Evolutionary conservation across 106 monocot species (phyloP).

Genomic region (Dioscorea dumetorum): DNA sequence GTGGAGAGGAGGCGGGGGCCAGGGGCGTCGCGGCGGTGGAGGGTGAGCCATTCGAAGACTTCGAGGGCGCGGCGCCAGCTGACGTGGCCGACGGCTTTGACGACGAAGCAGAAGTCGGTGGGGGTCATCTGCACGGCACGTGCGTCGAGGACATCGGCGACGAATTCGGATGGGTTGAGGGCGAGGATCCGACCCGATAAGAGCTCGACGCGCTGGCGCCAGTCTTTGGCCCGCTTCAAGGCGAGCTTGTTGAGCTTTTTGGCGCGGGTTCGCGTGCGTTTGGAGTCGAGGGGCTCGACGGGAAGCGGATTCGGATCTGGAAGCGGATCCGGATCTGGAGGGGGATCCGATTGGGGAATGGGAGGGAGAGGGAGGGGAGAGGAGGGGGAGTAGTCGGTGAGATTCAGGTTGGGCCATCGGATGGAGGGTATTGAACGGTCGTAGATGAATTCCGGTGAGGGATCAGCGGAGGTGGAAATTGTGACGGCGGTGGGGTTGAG

Average conservation of each 20-base stretch:
- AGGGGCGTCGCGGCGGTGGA: conserved; percentile 49
- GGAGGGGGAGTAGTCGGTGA: conserved; percentile 17
- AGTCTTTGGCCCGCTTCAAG: conserved; percentile 83
- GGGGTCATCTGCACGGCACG: conserved; percentile 68
- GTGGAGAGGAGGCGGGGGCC: conserved; percentile 56
- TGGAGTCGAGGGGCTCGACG: conserved; percentile 24
- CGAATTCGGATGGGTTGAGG: conserved; percentile 42
- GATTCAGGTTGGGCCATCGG: conserved; percentile 72
- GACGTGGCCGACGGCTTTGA: conserved; percentile 48
- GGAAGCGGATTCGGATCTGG: not conserved
- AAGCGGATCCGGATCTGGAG: not conserved
- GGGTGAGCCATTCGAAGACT: conserved; percentile 79
- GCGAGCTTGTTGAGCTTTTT: conserved; percentile 93
- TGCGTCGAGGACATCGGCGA: conserved; percentile 70
- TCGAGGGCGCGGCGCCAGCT: conserved; percentile 93
- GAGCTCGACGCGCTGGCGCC: conserved; percentile 60
- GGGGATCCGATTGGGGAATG: conserved; percentile 8
- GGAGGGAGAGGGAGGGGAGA: conserved; percentile 2
- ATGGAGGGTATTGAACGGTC: conserved; percentile 58
- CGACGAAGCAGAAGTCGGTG: conserved; percentile 66
- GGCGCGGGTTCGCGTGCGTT: conserved; percentile 29
- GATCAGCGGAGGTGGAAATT: conserved; percentile 1
- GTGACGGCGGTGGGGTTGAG: conserved; percentile 1
- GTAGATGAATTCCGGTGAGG: conserved; percentile 47
- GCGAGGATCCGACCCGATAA: conserved; percentile 61